A percentile compares a stretch with the other conserved stretches of the same genome.
phyloP scores from a whole-genome alignment of 371 early-diverging fungal species.

The Saksenaea oblongispora region DNA sequence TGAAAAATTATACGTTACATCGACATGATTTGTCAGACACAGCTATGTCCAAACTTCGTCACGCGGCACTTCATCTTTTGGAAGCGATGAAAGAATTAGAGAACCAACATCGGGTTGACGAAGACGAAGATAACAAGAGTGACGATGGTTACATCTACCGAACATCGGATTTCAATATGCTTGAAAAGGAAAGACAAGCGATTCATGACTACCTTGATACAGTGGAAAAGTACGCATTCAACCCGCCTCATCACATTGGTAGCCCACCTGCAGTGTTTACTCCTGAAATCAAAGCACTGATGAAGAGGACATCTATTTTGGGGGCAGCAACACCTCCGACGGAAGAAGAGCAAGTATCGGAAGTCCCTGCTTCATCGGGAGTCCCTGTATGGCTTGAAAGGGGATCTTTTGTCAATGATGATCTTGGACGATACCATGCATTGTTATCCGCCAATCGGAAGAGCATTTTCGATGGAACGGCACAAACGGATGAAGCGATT shows the following conservation, averaged over 20 bases:
- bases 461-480: conserved; percentile 16
- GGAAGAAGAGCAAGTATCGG: conserved; percentile 6
- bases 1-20: conserved; percentile 44
- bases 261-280: conserved; percentile 38
- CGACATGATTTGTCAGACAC: conserved; percentile 39
- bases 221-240: conserved; percentile 39
- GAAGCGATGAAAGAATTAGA: conserved; percentile 42
- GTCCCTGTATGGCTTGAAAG: conserved; percentile 43
- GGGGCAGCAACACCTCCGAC: conserved; percentile 10
- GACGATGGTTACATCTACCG: conserved; percentile 28
- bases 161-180: conserved; percentile 31
- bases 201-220: conserved; percentile 33
- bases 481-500: conserved; percentile 13
- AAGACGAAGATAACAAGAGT: conserved; percentile 19
- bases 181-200: conserved; percentile 34
- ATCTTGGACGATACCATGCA: conserved; percentile 43
- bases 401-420: conserved; percentile 32
- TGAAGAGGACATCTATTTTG: conserved; percentile 25
- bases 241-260: conserved; percentile 49
- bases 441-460: conserved; percentile 38
- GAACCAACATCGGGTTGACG: conserved; percentile 29
- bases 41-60: conserved; percentile 33
- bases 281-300: conserved; percentile 38
- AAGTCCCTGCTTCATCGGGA: neutral
- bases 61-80: conserved; percentile 32